These are phyloP conservation scores for Ceriops decandra DNA, from an alignment of 345 rosid species.

Conservation along the genomic window DNA sequence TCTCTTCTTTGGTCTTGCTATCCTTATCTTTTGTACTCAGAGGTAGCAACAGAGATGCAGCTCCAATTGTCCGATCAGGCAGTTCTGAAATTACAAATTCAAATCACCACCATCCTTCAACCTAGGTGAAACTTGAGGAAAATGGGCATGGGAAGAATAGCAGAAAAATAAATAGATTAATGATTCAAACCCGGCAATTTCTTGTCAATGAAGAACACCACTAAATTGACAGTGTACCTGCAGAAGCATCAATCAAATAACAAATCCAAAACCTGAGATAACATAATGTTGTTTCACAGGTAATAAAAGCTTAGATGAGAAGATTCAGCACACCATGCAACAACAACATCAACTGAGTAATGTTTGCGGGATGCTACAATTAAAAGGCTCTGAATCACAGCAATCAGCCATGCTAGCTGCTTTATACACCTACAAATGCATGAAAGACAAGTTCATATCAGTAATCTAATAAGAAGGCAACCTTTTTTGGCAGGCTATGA, in stretches of 20 bases:
- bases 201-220: conserved; percentile 93
- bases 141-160: not conserved
- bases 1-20: conserved; percentile 73
- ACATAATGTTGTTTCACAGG: not conserved
- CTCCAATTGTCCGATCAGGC: conserved; percentile 61
- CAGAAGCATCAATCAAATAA: conserved; percentile 10
- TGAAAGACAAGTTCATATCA: not conserved
- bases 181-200: conserved; percentile 79
- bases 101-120: conserved; percentile 17
- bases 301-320: not conserved
- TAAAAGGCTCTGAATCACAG: conserved; percentile 81
- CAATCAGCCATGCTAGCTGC: conserved; percentile 78
- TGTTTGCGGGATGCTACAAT: conserved; percentile 96
- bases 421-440: conserved; percentile 61
- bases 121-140: not conserved
- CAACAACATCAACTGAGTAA: conserved; percentile 92
- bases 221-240: conserved; percentile 95
- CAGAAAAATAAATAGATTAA: not conserved
- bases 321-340: conserved; percentile 67
- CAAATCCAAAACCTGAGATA: conserved; percentile 11
- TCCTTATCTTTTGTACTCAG: conserved; percentile 64
- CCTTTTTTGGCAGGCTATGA: not conserved
- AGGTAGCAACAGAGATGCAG: conserved; percentile 57
- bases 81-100: conserved; percentile 52
- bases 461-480: not conserved